Evolutionary conservation across 306 rosid genomes (phyloP).

Genomic region (Fragaria iinumae): DNA sequence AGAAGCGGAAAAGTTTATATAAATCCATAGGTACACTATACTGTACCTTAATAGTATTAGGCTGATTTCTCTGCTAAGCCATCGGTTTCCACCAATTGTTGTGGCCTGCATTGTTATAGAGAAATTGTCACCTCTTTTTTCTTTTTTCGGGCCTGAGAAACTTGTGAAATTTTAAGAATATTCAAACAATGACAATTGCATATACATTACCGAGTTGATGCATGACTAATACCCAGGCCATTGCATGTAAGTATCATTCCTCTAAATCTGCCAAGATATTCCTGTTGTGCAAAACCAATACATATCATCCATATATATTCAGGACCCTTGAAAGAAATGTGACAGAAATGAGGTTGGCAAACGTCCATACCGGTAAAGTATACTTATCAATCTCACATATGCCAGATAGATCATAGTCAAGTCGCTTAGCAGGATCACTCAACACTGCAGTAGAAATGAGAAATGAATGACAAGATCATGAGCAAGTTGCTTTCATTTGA

Average conservation of each 20-base stretch:
- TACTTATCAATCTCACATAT: constrained; percentile 66
- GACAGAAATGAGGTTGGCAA: background rate
- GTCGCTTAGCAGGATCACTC: constrained; percentile 62
- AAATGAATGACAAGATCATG: constrained; percentile 10
- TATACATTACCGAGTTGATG: constrained; percentile 48
- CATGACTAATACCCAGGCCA: constrained; percentile 63
- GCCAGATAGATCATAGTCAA: constrained; percentile 69
- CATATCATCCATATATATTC: background rate
- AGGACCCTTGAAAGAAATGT: background rate
- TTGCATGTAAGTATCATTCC: constrained; percentile 87
- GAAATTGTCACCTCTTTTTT: background rate
- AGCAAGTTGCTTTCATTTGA: background rate
- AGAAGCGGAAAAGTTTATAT: background rate
- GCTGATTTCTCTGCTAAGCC: constrained; percentile 25
- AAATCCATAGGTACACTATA: background rate
- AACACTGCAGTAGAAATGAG: constrained; percentile 38
- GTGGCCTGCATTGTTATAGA: constrained; percentile 51
- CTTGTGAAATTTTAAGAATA: background rate
- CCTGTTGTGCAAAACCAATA: constrained; percentile 38
- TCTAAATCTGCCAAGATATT: constrained; percentile 76
- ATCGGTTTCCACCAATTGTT: constrained; percentile 41
- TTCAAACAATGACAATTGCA: background rate
- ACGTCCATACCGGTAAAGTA: constrained; percentile 52
- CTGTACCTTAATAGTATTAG: constrained; percentile 21
- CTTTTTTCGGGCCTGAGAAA: background rate